Base-by-base conservation (phyloP, 306 rosid genomes). In the Potentilla sterilis region DNA sequence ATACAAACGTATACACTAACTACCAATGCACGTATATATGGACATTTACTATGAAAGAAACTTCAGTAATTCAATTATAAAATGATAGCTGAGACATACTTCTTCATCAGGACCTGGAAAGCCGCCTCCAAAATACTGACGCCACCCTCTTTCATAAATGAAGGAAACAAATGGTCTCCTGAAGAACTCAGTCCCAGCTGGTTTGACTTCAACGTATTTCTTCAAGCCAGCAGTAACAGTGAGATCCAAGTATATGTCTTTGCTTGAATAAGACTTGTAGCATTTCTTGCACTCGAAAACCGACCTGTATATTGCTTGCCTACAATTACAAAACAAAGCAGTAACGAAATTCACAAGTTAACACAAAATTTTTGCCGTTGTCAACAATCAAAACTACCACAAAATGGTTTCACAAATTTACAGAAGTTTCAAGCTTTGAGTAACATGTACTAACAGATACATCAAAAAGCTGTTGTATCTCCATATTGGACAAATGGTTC, bases 131-230 rank as follows among this genome's bases (percentile, higher is more conserved):
- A 94, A 94, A 83, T 87, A 90, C 73, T 94, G 98, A 73, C 98
- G 98, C 98, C 98, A 94, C 32, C 98, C 97, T 88, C 98, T 88
- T 84, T 94, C 96, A 46, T 91, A 92, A 67, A 94, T 84, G 85
- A 90, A 94, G 49, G 98, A 90, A 84, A 94, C 98, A 49, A 91
- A 91, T 5, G 98, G 98, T 81, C 90, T 94, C 95, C 98, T 92
- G 41, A 94, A 94, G 67, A 92, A 89, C 83, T 94, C 97, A 14
- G 97, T 88, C 55, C 89, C 70, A 47, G 24, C 72, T 58, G 93
- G 96, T 81, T 84, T 87, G 65, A 88, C 83, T 87, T 94, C 98
- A 37, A 81, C 75, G 79, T 92, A 94, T 22, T 90, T 87, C 82
- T 78, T 94, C 75, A 89, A 77, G 59, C 89, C 93, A 77, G 96